Conservation (phyloP, 192 early-diverging fungal genomes). For the Linderina pennispora region DNA sequence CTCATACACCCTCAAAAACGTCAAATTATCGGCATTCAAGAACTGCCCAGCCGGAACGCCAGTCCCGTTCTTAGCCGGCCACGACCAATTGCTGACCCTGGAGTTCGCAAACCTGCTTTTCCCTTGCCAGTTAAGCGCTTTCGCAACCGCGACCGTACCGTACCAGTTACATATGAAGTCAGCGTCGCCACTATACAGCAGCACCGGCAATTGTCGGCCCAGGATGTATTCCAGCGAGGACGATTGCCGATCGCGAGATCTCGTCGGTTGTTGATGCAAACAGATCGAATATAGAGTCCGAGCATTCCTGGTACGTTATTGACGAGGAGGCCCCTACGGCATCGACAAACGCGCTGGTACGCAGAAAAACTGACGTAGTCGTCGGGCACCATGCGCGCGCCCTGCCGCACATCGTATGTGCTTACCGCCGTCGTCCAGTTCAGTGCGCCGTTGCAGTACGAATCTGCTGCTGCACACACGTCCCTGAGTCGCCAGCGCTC, state of each 20-base stretch:
- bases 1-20: conserved; percentile 78
- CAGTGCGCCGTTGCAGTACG: conserved; percentile 34
- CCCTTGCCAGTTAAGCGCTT: conserved; percentile 49
- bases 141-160: conserved; percentile 26
- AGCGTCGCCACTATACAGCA: conserved; percentile 76
- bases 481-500: conserved; percentile 13
- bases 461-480: conserved; percentile 20
- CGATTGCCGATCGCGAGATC: conserved; percentile 38
- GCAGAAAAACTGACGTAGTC: conserved; percentile 60
- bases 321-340: conserved; percentile 49
- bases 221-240: conserved; percentile 49
- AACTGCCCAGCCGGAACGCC: conserved; percentile 50
- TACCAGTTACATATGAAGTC: conserved; percentile 79
- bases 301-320: conserved; percentile 42
- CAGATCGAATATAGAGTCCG: conserved; percentile 44
- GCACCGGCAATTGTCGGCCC: conserved; percentile 48
- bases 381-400: conserved; percentile 47
- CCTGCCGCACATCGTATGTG: conserved; percentile 58
- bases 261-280: conserved; percentile 43
- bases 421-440: conserved; percentile 56
- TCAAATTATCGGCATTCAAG: conserved; percentile 58
- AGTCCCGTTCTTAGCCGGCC: conserved; percentile 25
- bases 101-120: conserved; percentile 12
- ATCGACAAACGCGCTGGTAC: conserved; percentile 34
- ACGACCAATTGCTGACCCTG: conserved; percentile 19